phyloP scores from a whole-genome alignment of 1,284 basidiomycete species.

The Cryptococcus sp. region DNA sequence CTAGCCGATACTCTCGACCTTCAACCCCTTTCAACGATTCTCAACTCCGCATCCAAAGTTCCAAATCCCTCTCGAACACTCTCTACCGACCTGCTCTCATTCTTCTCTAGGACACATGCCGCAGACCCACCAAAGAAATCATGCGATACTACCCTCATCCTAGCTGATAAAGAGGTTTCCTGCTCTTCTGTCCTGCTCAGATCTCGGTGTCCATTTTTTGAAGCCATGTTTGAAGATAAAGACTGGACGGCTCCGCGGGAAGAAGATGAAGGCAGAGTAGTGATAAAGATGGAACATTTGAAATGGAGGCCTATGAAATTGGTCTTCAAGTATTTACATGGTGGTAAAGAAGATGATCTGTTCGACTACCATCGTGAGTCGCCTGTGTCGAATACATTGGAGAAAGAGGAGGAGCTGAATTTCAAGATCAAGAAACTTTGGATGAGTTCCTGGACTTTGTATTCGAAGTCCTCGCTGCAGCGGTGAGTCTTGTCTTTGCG shows the following conservation, averaged over 20 bases:
- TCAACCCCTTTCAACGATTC: constrained; percentile 33
- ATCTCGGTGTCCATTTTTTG: constrained; percentile 79
- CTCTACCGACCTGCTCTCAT: constrained; percentile 37
- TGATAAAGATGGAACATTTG: constrained; percentile 69
- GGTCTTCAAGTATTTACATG: constrained; percentile 75
- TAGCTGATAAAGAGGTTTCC: constrained; percentile 65
- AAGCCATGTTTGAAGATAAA: constrained; percentile 74
- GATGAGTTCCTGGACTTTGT: constrained; percentile 83
- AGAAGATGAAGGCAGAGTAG: constrained; percentile 54
- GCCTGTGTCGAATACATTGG: not conserved
- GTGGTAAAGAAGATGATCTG: constrained; percentile 66
- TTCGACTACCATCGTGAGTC: constrained; percentile 67
- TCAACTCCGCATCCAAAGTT: constrained; percentile 39
- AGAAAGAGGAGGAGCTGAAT: not conserved
- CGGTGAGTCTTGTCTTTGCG: constrained; percentile 63
- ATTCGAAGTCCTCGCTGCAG: constrained; percentile 79
- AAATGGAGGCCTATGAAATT: constrained; percentile 70
- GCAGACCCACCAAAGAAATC: constrained; percentile 3
- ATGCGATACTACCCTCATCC: constrained; percentile 67
- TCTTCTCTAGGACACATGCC: constrained; percentile 45
- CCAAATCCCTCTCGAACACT: constrained; percentile 32
- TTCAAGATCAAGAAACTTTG: constrained; percentile 60
- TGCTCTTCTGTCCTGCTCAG: constrained; percentile 74
- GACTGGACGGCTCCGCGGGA: constrained; percentile 69
- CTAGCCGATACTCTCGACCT: constrained; percentile 56